phyloP scores from a whole-genome alignment of 768 basidiomycete species.

The Kwoniella sp. region DNA sequence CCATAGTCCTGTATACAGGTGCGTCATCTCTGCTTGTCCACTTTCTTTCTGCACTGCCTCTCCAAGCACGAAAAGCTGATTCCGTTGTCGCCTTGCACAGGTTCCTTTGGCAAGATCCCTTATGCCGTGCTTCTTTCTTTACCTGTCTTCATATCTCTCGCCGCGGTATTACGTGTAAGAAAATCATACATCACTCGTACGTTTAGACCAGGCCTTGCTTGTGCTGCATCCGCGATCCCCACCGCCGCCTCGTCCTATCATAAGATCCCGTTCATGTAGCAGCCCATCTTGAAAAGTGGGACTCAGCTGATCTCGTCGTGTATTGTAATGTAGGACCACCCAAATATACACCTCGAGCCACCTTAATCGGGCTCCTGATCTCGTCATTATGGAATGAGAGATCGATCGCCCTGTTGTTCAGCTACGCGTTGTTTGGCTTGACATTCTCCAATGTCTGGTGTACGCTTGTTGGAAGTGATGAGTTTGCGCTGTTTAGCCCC shows the following conservation, averaged over 20 bases:
- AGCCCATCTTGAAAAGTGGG: no score
- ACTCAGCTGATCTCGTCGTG: background rate
- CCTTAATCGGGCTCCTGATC: conserved; percentile 14
- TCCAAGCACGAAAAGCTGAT: conserved; percentile 1
- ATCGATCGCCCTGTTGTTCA: conserved; percentile 40
- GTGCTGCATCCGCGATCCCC: background rate
- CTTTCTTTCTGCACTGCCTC: no score
- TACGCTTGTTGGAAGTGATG: conserved; percentile 11
- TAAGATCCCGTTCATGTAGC: background rate
- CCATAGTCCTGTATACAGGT: conserved; percentile 21
- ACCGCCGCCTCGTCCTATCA: background rate
- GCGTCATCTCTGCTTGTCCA: conserved; percentile 4
- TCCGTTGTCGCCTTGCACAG: background rate
- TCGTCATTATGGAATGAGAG: conserved; percentile 43
- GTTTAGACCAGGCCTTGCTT: background rate
- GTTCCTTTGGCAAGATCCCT: conserved; percentile 18
- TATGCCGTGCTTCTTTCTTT: conserved; percentile 11
- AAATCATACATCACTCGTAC: conserved; percentile 32
- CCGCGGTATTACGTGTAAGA: conserved; percentile 31
- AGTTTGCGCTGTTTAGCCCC: conserved; percentile 24
- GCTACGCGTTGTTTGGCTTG: conserved; percentile 21
- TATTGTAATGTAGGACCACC: conserved; percentile 21
- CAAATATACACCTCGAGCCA: conserved; percentile 13
- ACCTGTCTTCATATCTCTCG: conserved; percentile 17
- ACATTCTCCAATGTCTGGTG: conserved; percentile 17